A percentile compares a stretch with the other conserved stretches of the same genome.
Evolutionary conservation across 306 rosid species (phyloP).

Genomic region (Castanospermum australe): DNA sequence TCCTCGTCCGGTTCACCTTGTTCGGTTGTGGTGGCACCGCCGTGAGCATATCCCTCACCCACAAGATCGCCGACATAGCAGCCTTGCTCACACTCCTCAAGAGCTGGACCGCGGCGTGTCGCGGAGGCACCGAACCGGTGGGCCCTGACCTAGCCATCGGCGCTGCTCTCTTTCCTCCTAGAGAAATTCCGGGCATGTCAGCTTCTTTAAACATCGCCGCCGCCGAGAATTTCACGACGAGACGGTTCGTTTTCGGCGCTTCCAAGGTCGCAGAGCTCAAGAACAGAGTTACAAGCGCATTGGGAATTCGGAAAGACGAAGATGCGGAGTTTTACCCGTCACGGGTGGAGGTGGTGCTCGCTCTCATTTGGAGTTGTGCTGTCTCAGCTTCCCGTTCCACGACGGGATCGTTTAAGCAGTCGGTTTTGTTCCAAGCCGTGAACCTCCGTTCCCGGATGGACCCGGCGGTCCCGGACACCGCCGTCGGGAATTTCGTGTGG

Average conservation of each 20-base stretch:
- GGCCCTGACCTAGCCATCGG: slow-evolving; percentile 21
- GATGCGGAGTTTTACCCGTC: slow-evolving; percentile 18
- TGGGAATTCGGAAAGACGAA: neutral
- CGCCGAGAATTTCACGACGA: slow-evolving; percentile 20
- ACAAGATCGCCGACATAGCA: slow-evolving; percentile 40
- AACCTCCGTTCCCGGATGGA: slow-evolving; percentile 46
- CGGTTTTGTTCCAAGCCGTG: slow-evolving; percentile 49
- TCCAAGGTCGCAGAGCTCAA: slow-evolving; percentile 35
- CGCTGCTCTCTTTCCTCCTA: slow-evolving; percentile 40
- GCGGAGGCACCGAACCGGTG: neutral
- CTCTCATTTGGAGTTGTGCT: slow-evolving; percentile 50
- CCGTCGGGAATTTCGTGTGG: slow-evolving; percentile 51
- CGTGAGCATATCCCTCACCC: slow-evolving; percentile 30
- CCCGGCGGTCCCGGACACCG: slow-evolving; percentile 27
- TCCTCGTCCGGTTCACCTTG: slow-evolving; percentile 39
- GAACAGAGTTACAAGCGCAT: neutral
- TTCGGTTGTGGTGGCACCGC: slow-evolving; percentile 49
- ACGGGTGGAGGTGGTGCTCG: slow-evolving; percentile 44
- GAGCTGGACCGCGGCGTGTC: slow-evolving; percentile 33
- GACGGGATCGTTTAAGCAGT: slow-evolving; percentile 29
- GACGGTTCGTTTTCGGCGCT: slow-evolving; percentile 34
- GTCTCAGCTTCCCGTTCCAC: neutral
- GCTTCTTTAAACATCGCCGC: neutral
- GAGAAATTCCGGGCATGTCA: slow-evolving; percentile 40
- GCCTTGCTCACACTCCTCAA: slow-evolving; percentile 15